Percentiles rank a stretch among this genome's conserved stretches.
phyloP scores from a whole-genome alignment of 768 basidiomycete genomes.

The Tylopilus cervinicoccineus region DNA sequence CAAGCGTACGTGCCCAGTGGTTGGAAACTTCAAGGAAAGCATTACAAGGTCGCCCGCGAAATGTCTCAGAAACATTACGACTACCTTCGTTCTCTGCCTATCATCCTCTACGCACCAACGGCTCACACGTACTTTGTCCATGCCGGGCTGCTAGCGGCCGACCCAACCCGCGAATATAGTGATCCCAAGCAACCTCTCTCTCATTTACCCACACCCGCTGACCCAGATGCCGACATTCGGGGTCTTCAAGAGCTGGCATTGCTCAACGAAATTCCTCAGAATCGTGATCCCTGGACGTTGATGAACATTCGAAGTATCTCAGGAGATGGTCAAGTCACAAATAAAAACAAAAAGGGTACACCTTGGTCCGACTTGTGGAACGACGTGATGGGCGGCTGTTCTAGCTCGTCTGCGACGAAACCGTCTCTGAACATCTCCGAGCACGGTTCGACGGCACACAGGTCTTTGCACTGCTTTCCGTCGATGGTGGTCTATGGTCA shows the following conservation, averaged over 20 bases:
- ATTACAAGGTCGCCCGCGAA: conserved; percentile 69
- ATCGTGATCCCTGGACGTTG: conserved; percentile 69
- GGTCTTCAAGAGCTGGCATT: conserved; percentile 63
- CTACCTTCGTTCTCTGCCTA: conserved; percentile 75
- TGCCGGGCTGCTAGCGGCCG: conserved; percentile 73
- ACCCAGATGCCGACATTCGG: conserved; percentile 37
- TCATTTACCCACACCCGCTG: conserved; percentile 43
- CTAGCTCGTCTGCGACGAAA: conserved; percentile 37
- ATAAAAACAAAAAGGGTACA: conserved; percentile 40
- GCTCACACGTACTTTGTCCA: conserved; percentile 79
- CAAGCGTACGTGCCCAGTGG: conserved; percentile 53
- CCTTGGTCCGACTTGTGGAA: conserved; percentile 82
- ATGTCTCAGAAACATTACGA: conserved; percentile 59
- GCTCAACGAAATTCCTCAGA: conserved; percentile 69
- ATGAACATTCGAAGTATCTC: conserved; percentile 39
- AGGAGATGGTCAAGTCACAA: conserved; percentile 34
- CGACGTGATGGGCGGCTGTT: conserved; percentile 54
- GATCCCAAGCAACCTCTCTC: conserved; percentile 69
- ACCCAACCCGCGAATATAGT: conserved; percentile 51
- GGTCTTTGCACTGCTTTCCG: conserved; percentile 58
- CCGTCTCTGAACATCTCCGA: not conserved
- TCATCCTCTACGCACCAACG: conserved; percentile 68
- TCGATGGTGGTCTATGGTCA: conserved; percentile 87
- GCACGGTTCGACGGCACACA: conserved; percentile 7
- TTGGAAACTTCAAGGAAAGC: conserved; percentile 73